phyloP scores from a whole-genome alignment of 1,284 basidiomycete genomes.

The Ustilago lituana region DNA sequence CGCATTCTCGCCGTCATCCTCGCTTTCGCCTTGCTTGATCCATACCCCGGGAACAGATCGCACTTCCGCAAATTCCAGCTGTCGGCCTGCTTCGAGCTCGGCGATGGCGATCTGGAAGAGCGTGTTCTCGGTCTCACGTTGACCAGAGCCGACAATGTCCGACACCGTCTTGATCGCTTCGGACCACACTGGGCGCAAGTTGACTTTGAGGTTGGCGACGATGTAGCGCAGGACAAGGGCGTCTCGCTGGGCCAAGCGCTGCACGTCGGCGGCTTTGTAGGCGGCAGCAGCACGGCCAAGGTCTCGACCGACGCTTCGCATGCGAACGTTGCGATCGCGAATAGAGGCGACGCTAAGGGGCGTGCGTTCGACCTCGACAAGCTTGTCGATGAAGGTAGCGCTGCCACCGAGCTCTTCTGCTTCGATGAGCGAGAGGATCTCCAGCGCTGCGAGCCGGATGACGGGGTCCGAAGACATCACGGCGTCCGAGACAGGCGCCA shows the following conservation, averaged over 20 bases:
- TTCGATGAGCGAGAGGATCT: slow-evolving; percentile 47
- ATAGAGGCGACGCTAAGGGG: slow-evolving; percentile 52
- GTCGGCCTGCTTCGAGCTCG: slow-evolving; percentile 38
- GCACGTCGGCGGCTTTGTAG: slow-evolving; percentile 31
- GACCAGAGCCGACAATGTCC: slow-evolving; percentile 45
- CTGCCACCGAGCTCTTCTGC: slow-evolving; percentile 2
- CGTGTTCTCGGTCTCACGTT: slow-evolving; percentile 11
- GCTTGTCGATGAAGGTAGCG: slow-evolving; percentile 25
- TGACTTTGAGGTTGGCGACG: slow-evolving; percentile 63
- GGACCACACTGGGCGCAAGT: slow-evolving; percentile 63
- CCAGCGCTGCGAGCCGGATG: slow-evolving; percentile 49
- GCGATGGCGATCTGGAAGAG: slow-evolving; percentile 30
- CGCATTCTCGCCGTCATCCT: slow-evolving; percentile 3
- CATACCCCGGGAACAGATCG: slow-evolving; percentile 23
- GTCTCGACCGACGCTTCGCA: slow-evolving; percentile 59
- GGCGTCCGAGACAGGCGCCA: slow-evolving; percentile 25
- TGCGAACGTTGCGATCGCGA: slow-evolving; percentile 61
- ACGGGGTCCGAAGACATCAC: slow-evolving; percentile 52
- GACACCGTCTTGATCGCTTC: slow-evolving; percentile 57
- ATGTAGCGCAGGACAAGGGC: slow-evolving; percentile 51
- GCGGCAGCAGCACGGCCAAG: slow-evolving; percentile 32
- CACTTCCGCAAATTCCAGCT: slow-evolving; percentile 22
- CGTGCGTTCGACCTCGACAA: slow-evolving; percentile 57
- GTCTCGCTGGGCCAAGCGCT: slow-evolving; percentile 14
- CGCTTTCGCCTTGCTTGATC: slow-evolving; percentile 5